phyloP scores from a whole-genome alignment of 2,329 filamentous ascomycete species.

The Aspergillus terreus region DNA sequence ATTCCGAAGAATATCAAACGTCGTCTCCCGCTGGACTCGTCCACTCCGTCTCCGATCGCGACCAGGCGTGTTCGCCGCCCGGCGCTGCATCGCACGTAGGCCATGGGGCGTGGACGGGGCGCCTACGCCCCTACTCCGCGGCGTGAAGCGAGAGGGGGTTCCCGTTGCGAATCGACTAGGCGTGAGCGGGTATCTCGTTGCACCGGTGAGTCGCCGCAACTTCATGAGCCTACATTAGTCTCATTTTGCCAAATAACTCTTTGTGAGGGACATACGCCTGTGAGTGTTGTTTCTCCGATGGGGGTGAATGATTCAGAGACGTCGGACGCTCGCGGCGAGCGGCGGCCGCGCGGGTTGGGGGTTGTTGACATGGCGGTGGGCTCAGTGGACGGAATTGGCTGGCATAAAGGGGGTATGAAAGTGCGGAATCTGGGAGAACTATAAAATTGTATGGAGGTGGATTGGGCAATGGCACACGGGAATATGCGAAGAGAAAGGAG shows the following conservation, averaged over 20 bases:
- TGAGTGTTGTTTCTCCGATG: slow-evolving; percentile 26
- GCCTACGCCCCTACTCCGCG: slow-evolving; percentile 26
- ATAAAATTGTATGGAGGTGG: background rate
- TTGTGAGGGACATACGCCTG: slow-evolving; percentile 16
- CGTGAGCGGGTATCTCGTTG: slow-evolving; percentile 32
- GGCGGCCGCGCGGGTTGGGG: slow-evolving; percentile 26
- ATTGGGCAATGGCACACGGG: background rate
- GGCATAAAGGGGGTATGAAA: background rate
- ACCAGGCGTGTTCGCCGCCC: slow-evolving; percentile 49
- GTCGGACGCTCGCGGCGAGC: slow-evolving; percentile 21
- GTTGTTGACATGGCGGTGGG: slow-evolving; percentile 24
- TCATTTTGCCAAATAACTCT: background rate
- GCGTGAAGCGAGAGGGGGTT: slow-evolving; percentile 35
- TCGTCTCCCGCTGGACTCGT: slow-evolving; percentile 51
- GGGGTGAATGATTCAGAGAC: slow-evolving; percentile 21
- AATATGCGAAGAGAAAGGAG: background rate
- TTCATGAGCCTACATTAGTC: slow-evolving; percentile 7
- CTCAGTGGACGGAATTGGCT: background rate
- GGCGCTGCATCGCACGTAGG: slow-evolving; percentile 52
- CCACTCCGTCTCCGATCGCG: slow-evolving; percentile 49
- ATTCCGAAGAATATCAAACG: slow-evolving; percentile 52
- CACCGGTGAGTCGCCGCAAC: slow-evolving; percentile 33
- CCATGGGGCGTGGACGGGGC: slow-evolving; percentile 55
- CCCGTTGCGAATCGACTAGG: slow-evolving; percentile 29
- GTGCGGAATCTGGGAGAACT: background rate